These are phyloP conservation scores for Mucor velutinosus DNA, from an alignment of 371 early-diverging fungal genomes.

Conservation along the genomic window DNA sequence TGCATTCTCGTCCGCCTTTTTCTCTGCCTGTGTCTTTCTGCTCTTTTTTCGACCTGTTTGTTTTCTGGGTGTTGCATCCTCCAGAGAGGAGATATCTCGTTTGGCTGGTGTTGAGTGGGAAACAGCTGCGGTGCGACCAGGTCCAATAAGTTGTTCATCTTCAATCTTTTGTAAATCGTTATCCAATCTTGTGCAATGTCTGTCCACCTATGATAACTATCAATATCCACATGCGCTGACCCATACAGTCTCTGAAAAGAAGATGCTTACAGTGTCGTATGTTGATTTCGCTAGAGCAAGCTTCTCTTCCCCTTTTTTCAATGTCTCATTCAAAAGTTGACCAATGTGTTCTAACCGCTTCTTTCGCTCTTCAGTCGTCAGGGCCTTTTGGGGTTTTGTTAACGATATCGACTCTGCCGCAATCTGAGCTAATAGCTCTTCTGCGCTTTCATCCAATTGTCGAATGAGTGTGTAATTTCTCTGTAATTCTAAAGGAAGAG, in stretches of 20 bases:
- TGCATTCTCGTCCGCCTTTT: not conserved
- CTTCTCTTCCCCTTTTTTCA: slow-evolving; percentile 93
- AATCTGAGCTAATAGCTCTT: slow-evolving; percentile 68
- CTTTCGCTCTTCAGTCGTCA: slow-evolving; percentile 55
- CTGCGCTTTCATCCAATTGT: slow-evolving; percentile 84
- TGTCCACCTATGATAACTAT: slow-evolving; percentile 68
- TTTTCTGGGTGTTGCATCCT: not conserved
- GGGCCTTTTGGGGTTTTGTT: not conserved
- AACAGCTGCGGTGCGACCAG: slow-evolving; percentile 37
- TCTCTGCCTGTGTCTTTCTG: not conserved
- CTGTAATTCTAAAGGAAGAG: slow-evolving; percentile 84
- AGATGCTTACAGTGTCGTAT: slow-evolving; percentile 79
- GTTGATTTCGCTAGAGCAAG: slow-evolving; percentile 90
- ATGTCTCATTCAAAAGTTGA: slow-evolving; percentile 62
- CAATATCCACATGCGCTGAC: not conserved
- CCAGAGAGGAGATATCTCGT: not conserved
- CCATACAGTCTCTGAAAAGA: not conserved
- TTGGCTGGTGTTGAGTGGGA: not conserved
- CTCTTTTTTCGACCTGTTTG: not conserved
- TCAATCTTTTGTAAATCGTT: slow-evolving; percentile 89
- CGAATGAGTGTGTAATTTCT: slow-evolving; percentile 90
- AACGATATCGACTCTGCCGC: slow-evolving; percentile 33
- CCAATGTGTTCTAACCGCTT: slow-evolving; percentile 62
- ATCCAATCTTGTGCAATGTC: slow-evolving; percentile 89
- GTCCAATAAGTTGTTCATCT: slow-evolving; percentile 81